Conservation (phyloP, 2,329 filamentous ascomycete genomes). For the Botrytis squamosa region DNA sequence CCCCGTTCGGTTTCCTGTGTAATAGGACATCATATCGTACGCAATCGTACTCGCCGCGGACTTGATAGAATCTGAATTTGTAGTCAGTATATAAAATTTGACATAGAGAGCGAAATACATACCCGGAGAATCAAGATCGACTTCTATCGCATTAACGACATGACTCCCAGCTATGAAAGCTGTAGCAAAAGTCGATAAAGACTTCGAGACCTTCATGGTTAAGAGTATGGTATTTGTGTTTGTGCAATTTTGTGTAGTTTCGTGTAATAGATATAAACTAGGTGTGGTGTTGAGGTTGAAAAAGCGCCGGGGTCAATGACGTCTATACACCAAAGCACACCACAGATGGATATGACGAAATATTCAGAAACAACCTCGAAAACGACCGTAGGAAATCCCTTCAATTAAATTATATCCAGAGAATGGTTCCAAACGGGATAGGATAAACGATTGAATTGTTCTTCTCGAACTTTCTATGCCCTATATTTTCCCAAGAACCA, state of each 20-base stretch:
- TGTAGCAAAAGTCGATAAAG: conserved; percentile 1
- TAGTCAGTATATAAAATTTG: conserved; percentile 1
- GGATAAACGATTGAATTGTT: background rate
- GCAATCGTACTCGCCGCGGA: conserved; percentile 40
- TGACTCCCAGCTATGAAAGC: conserved; percentile 23
- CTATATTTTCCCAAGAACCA: background rate
- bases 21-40: conserved; percentile 51
- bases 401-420: background rate
- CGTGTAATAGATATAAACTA: background rate
- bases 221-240: background rate
- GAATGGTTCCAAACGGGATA: too few relatives aligned
- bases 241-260: background rate
- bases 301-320: conserved; percentile 2
- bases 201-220: conserved; percentile 10
- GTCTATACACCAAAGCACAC: background rate
- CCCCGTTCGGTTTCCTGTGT: conserved; percentile 51
- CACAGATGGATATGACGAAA: background rate
- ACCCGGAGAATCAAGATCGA: conserved; percentile 34
- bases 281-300: background rate
- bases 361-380: background rate
- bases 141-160: conserved; percentile 28
- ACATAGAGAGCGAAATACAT: conserved; percentile 8
- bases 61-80: conserved; percentile 38
- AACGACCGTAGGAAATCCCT: background rate
- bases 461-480: background rate